phyloP scores from a whole-genome alignment of 2,329 filamentous ascomycete species.

The Xylariomycetidae sp. region DNA sequence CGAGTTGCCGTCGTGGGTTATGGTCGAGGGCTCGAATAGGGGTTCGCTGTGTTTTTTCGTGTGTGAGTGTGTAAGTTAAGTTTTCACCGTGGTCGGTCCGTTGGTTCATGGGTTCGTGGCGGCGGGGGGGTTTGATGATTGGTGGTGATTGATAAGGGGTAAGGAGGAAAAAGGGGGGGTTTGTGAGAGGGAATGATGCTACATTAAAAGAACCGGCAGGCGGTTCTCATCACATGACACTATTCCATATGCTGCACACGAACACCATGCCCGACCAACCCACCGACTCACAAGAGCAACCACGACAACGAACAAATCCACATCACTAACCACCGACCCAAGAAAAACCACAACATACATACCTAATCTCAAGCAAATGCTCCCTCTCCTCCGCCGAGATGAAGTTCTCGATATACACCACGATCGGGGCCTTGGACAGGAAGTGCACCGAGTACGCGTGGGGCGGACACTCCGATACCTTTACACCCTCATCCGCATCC shows the following conservation, averaged over 20 bases:
- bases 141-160: too few species aligned
- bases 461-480: slow-evolving; percentile 29
- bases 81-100: too few species aligned
- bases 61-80: too few species aligned
- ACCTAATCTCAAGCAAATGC: slow-evolving; percentile 50
- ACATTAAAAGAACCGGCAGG: slow-evolving; percentile 5
- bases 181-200: background rate
- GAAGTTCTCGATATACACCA: slow-evolving; percentile 51
- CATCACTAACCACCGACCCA: too few species aligned
- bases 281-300: too few species aligned
- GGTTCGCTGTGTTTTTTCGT: slow-evolving; percentile 32
- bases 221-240: too few species aligned
- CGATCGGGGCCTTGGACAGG: slow-evolving; percentile 44
- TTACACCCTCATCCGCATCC: slow-evolving; percentile 29
- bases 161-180: background rate
- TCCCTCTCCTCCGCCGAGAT: slow-evolving; percentile 38
- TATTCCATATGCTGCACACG: too few species aligned
- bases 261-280: too few species aligned
- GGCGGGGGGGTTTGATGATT: too few species aligned
- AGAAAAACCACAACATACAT: too few species aligned
- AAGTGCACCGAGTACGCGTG: slow-evolving; percentile 44
- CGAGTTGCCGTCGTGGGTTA: slow-evolving; percentile 42
- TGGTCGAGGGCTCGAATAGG: slow-evolving; percentile 45
- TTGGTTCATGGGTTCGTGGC: too few species aligned
- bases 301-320: too few species aligned